A percentile compares a stretch with the other conserved stretches of the same genome.
Evolutionary conservation across 352 stramenopile genomes (phyloP).

Genomic region (Globisporangium cederbergense): DNA sequence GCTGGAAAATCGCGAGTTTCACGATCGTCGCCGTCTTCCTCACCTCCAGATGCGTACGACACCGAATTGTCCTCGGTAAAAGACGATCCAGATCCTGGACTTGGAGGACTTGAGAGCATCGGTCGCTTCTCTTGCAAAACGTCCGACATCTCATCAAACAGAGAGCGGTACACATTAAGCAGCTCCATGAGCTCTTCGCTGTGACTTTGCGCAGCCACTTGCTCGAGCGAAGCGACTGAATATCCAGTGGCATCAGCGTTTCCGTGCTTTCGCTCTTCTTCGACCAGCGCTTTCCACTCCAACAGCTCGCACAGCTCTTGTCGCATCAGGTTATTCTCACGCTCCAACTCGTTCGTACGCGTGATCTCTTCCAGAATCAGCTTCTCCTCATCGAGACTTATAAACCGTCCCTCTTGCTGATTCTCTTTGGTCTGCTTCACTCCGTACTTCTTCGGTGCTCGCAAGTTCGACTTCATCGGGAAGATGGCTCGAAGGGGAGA

Average conservation of each 20-base stretch:
- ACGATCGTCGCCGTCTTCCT: conserved; percentile 28
- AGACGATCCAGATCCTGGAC: conserved; percentile 58
- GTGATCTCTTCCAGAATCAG: conserved; percentile 38
- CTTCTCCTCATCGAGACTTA: conserved; percentile 28
- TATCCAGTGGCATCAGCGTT: conserved; percentile 25
- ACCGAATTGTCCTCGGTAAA: conserved; percentile 65
- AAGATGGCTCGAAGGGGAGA: conserved; percentile 15
- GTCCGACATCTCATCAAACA: conserved; percentile 61
- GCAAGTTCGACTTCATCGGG: conserved; percentile 32
- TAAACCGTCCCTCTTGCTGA: conserved; percentile 29
- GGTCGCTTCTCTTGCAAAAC: conserved; percentile 54
- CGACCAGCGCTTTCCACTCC: conserved; percentile 69
- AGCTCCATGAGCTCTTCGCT: conserved; percentile 54
- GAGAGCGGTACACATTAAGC: conserved; percentile 62
- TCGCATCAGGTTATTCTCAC: conserved; percentile 67
- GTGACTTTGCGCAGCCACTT: conserved; percentile 15
- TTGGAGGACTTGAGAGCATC: conserved; percentile 37
- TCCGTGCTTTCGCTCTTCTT: conserved; percentile 37
- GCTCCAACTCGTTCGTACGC: conserved; percentile 46
- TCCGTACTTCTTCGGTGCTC: conserved; percentile 24
- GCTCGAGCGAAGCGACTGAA: conserved; percentile 5
- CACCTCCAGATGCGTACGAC: conserved; percentile 45
- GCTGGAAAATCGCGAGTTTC: conserved; percentile 24
- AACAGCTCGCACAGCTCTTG: conserved; percentile 65
- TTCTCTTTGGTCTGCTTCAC: conserved; percentile 26